Evolutionary conservation across 2,329 filamentous ascomycete species (phyloP).

Genomic region (Erysiphe neolycopersici): DNA sequence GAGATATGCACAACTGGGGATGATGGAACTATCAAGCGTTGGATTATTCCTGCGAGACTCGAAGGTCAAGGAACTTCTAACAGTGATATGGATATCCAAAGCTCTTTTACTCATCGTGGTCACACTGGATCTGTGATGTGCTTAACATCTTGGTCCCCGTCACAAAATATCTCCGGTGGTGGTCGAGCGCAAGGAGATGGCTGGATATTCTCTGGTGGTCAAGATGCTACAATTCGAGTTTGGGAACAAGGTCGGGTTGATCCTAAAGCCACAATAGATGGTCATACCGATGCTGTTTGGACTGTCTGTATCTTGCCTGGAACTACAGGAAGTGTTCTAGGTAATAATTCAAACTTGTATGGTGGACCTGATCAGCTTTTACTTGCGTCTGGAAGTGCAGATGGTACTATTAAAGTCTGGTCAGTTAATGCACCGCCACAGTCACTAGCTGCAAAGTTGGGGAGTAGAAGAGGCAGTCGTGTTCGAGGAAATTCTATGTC

Average conservation of each 20-base stretch:
- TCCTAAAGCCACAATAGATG: conserved; percentile 79
- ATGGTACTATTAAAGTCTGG: conserved; percentile 83
- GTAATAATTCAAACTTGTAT: conserved; percentile 36
- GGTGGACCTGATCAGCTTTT: conserved; percentile 67
- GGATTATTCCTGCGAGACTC: conserved; percentile 71
- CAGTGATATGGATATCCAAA: conserved; percentile 65
- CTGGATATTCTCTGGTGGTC: conserved; percentile 95
- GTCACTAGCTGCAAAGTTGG: conserved; percentile 52
- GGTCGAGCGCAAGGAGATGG: conserved; percentile 74
- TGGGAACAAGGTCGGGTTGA: conserved; percentile 92
- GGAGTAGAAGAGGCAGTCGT: conserved; percentile 42
- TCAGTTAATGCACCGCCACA: conserved; percentile 79
- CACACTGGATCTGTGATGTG: conserved; percentile 77
- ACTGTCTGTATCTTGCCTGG: conserved; percentile 75
- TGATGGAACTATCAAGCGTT: conserved; percentile 86
- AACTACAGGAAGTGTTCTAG: conserved; percentile 57
- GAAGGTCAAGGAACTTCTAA: conserved; percentile 25
- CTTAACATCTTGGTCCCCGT: conserved; percentile 63
- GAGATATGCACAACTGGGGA: conserved; percentile 93
- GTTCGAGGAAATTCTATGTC: conserved; percentile 81
- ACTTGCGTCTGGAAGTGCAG: conserved; percentile 73
- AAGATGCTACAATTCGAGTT: conserved; percentile 75
- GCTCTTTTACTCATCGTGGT: conserved; percentile 85
- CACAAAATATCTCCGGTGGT: conserved; percentile 69
- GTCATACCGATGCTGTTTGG: conserved; percentile 92